Evolutionary conservation across 2,329 filamentous ascomycete genomes (phyloP).

Genomic region (Pseudodiploospora longispora): DNA sequence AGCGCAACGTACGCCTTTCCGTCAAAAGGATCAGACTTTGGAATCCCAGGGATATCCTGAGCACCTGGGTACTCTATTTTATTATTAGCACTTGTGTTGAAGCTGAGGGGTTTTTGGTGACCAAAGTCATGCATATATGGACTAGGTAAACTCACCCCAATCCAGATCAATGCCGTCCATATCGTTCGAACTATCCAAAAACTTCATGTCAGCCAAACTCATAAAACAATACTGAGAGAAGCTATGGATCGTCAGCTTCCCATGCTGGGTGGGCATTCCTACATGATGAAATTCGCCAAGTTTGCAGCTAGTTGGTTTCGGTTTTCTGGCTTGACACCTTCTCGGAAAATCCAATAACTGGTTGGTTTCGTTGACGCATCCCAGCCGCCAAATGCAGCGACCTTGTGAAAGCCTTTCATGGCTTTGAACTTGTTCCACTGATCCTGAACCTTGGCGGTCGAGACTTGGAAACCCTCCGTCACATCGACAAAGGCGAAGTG

Average conservation of each 20-base stretch:
- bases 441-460: conserved; percentile 11
- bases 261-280: conserved; percentile 8
- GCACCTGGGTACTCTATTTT: conserved; percentile 22
- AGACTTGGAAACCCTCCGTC: conserved; percentile 15
- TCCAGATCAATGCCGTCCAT: conserved; percentile 34
- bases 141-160: conserved; percentile 19
- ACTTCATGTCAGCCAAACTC: too few relatives aligned
- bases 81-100: too few relatives aligned
- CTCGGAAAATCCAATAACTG: conserved; percentile 12
- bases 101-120: too few relatives aligned
- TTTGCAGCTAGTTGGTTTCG: conserved; percentile 23
- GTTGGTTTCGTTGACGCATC: conserved; percentile 10
- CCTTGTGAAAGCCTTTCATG: conserved; percentile 13
- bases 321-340: conserved; percentile 18
- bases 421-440: conserved; percentile 22
- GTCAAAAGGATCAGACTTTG: conserved; percentile 11
- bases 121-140: too few relatives aligned
- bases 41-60: conserved; percentile 20
- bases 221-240: too few relatives aligned
- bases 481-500: conserved; percentile 18
- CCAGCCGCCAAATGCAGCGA: conserved; percentile 23
- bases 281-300: conserved; percentile 27
- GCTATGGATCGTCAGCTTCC: too few relatives aligned
- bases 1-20: conserved; percentile 12
- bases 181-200: conserved; percentile 6